Evolutionary conservation across 305 asterid species (phyloP), one percentile per base, ranked within the genome.

Genomic region (Striga hermonthica): DNA sequence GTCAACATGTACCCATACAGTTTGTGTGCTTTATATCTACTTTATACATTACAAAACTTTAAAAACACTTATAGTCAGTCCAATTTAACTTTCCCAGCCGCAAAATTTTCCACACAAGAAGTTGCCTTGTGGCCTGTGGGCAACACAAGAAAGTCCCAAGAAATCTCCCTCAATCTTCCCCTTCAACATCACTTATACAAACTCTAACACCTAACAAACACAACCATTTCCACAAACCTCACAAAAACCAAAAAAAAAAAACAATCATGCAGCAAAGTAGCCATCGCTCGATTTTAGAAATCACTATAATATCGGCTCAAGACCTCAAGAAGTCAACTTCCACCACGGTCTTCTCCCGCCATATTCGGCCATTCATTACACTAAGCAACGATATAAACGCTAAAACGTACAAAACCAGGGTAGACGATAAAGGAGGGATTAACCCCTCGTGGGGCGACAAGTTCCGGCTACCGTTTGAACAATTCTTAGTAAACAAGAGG

Each of bases 371-470:
- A 14, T 74, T 59, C 49, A 45, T 69, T 9, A 59, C 65, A 11
- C 57, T 41, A 44, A 66, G 28, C 54, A 43, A 13, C 63, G 40
- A 68, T 70, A 3, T 62, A 41, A 16, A 14, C 38, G 0, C 69
- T 64, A 43, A 55, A 9, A 40, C 55, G 38, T 62, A 71, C 71
- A 45, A 31, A 62, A 80, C 87, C 0, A 47, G 62, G 13, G 77
- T 66, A 66, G 87, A 82, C 55, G 75, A 73, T 14, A 52, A 43
- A 52, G 81, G 80, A 61, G 82, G 79, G 3, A 34, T 62, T 3
- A 79, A 70, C 62, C 82, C 85, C 48, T 73, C 70, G 7, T 79
- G 87, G 87, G 81, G 81, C 9, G 78, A 75, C 12, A 82, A 63
- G 65, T 81, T 76, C 44, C 69, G 44, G 9, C 13, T 81, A 15